phyloP scores from a whole-genome alignment of 306 rosid species.

The Bauhinia variegata region DNA sequence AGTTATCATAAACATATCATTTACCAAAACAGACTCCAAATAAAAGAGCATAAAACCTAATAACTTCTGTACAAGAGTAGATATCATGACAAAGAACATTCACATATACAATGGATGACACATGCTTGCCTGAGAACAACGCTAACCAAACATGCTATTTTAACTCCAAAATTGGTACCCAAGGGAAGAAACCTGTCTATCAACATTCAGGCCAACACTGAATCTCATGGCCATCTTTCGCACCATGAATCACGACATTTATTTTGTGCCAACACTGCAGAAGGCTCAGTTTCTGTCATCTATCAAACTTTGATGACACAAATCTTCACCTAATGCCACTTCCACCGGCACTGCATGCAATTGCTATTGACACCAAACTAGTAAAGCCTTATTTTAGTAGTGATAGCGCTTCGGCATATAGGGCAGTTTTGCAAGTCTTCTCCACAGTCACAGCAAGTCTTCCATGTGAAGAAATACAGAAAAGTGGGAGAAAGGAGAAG shows the following conservation, averaged over 20 bases:
- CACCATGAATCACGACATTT: neutral
- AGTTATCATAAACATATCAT: too few relatives aligned
- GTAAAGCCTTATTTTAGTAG: slow-evolving; percentile 73
- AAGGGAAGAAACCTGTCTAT: slow-evolving; percentile 1
- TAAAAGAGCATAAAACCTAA: neutral
- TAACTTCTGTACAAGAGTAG: neutral
- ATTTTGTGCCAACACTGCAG: neutral
- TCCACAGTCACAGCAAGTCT: slow-evolving; percentile 90
- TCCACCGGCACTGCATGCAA: neutral
- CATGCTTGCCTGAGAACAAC: neutral
- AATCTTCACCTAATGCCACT: neutral
- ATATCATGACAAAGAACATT: neutral
- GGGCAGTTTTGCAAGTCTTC: slow-evolving; percentile 72
- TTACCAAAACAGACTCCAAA: too few relatives aligned
- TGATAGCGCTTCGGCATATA: slow-evolving; percentile 69
- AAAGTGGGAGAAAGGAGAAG: too few relatives aligned
- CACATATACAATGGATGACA: slow-evolving; percentile 37
- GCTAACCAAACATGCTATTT: slow-evolving; percentile 1
- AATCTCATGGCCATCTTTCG: slow-evolving; percentile 13
- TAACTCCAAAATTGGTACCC: slow-evolving; percentile 26
- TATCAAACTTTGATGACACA: slow-evolving; percentile 19
- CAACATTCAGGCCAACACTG: slow-evolving; percentile 14
- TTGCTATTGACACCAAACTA: slow-evolving; percentile 37
- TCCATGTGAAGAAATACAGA: slow-evolving; percentile 27
- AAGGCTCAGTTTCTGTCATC: slow-evolving; percentile 3